phyloP scores from a whole-genome alignment of 495 filamentous ascomycete species.

The Xylaria sp. region DNA sequence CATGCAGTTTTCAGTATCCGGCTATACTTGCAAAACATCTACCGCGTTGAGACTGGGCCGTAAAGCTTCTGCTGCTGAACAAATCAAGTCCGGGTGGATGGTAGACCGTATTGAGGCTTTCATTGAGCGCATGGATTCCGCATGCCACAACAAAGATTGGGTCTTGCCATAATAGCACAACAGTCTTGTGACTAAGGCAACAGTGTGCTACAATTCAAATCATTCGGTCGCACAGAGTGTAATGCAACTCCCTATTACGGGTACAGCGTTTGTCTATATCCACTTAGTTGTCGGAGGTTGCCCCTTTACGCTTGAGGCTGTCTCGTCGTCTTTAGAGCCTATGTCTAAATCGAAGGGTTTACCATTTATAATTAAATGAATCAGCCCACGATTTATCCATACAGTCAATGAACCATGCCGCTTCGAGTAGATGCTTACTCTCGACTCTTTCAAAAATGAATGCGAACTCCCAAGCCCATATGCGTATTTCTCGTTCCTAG shows the following conservation, averaged over 20 bases:
- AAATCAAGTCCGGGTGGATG: conserved; percentile 40
- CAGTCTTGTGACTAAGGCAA: background rate
- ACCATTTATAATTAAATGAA: background rate
- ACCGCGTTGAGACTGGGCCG: conserved; percentile 35
- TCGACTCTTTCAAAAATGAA: background rate
- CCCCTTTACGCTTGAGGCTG: background rate
- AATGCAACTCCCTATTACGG: background rate
- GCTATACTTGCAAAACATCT: conserved; percentile 44
- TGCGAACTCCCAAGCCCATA: background rate
- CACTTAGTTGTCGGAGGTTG: background rate
- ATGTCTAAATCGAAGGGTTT: background rate
- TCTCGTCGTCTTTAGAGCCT: background rate
- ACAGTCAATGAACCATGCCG: background rate
- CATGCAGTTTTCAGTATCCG: conserved; percentile 51
- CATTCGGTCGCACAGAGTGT: background rate
- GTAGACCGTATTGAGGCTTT: conserved; percentile 34
- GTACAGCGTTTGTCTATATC: background rate
- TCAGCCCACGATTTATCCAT: background rate
- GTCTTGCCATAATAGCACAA: conserved; percentile 29
- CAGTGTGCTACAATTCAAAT: background rate
- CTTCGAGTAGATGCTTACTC: background rate
- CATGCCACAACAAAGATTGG: conserved; percentile 33
- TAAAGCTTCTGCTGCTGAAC: conserved; percentile 19
- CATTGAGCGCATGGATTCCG: conserved; percentile 34
- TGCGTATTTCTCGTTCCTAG: background rate